Evolutionary conservation across 805 yeast genomes (phyloP), one percentile per base, ranked within the genome.

Genomic region (Candida caryicola): DNA sequence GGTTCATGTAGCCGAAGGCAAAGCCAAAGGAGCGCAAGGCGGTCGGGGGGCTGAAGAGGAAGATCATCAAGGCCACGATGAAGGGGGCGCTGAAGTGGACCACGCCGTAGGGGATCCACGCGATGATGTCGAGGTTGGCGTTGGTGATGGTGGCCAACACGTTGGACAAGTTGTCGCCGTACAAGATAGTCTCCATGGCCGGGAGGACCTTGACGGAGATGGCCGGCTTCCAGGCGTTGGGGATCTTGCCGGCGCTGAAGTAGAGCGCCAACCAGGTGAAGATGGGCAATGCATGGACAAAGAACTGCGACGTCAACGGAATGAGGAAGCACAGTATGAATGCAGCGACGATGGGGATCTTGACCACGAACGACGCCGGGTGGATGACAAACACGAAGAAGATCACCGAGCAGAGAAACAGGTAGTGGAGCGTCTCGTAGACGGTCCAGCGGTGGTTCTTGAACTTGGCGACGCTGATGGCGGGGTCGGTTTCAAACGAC

Each of bases 61-160:
- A 91, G 34, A 87, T 63, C 36, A 89, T 56, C 2, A 71, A 77
- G 0, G 97, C 91, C 29, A 86, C 85, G 4, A 91, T 77, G 55
- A 90, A 88, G 3, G 99, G 98, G 10, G 87, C 76, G n/a, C 85
- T 79, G 54, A 86, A 91, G 65, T 91, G 99, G 41, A 86, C 70
- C 10, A 93, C 57, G 2, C 99, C 99, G 57, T 91, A 91, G 1
- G 99, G 98, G 28, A 91, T 62, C 96, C 96, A 90, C 3, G 97
- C 96, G 34, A 87, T 51, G n/a, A 90, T 69, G 57, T 90, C 98
- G 39, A 86, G 66, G 5, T 79, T 50, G 2, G 83, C 59, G 44
- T 72, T 76, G 13, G 84, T 81, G 12, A 80, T 70, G 4, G 90
- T 77, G 1, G 96, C 93, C 52, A 89, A 72, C 17, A 90, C 80